Conservation (phyloP, 129 eudicot species). For the Centrapalus pauciflorus region DNA sequence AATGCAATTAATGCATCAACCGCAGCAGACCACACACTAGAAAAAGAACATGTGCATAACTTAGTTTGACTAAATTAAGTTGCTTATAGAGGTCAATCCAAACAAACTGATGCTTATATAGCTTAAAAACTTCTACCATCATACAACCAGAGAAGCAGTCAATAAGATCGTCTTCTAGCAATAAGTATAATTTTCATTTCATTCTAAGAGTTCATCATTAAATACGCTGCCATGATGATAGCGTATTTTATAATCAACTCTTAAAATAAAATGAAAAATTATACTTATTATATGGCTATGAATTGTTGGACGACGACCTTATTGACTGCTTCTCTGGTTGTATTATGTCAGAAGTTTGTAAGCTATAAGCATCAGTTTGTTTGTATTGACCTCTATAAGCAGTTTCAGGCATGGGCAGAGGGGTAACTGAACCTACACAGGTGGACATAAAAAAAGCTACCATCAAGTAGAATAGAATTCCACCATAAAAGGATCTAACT, state of each 20-base stretch:
- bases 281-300: too few relatives aligned
- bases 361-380: background rate
- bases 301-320: too few relatives aligned
- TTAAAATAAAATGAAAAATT: too few relatives aligned
- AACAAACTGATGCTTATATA: background rate
- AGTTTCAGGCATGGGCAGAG: background rate
- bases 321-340: too few relatives aligned
- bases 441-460: background rate
- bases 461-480: too few relatives aligned
- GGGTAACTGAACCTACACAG: background rate
- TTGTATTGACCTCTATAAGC: background rate
- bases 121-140: too few relatives aligned
- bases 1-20: constrained; percentile 83
- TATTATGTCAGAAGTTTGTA: too few relatives aligned
- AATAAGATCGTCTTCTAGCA: too few relatives aligned
- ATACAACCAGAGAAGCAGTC: too few relatives aligned
- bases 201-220: background rate
- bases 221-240: constrained; percentile 24
- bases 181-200: too few relatives aligned
- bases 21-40: constrained; percentile 95
- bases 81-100: background rate
- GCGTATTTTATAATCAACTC: background rate
- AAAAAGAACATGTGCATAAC: constrained; percentile 13
- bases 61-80: background rate
- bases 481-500: background rate